Evolutionary conservation across 1,284 basidiomycete genomes (phyloP).

Genomic region (Salmacisia buchloeana): DNA sequence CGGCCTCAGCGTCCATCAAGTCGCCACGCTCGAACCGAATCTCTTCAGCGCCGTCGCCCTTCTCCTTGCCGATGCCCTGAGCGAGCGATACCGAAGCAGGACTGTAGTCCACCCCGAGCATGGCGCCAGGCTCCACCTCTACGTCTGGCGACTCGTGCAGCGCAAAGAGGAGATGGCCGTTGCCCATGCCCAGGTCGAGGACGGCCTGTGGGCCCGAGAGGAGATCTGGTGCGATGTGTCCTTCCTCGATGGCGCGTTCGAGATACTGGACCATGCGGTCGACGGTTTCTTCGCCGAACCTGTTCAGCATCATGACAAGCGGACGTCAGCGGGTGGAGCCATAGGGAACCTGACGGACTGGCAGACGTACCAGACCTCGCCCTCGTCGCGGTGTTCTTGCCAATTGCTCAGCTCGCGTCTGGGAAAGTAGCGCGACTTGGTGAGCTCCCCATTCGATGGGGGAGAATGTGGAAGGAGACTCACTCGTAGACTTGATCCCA

Average conservation of each 20-base stretch:
- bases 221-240: neutral
- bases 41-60: constrained; percentile 29
- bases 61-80: constrained; percentile 29
- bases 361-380: constrained; percentile 69
- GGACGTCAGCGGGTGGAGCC: no score
- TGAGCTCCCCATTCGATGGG: neutral
- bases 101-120: constrained; percentile 80
- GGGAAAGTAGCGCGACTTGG: constrained; percentile 53
- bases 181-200: constrained; percentile 66
- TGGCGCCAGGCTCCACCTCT: constrained; percentile 58
- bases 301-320: constrained; percentile 39
- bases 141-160: constrained; percentile 58
- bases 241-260: constrained; percentile 10
- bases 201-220: constrained; percentile 16
- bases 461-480: neutral
- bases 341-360: neutral
- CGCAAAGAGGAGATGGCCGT: constrained; percentile 74
- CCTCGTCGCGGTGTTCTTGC: constrained; percentile 75
- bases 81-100: constrained; percentile 60
- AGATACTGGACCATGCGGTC: constrained; percentile 64
- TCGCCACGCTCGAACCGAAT: constrained; percentile 47
- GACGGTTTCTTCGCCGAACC: constrained; percentile 77
- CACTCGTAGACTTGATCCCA: constrained; percentile 23
- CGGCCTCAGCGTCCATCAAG: constrained; percentile 30
- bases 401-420: constrained; percentile 69